Evolutionary conservation across 768 basidiomycete genomes (phyloP).

Genomic region (Boletus pseudopeckii): DNA sequence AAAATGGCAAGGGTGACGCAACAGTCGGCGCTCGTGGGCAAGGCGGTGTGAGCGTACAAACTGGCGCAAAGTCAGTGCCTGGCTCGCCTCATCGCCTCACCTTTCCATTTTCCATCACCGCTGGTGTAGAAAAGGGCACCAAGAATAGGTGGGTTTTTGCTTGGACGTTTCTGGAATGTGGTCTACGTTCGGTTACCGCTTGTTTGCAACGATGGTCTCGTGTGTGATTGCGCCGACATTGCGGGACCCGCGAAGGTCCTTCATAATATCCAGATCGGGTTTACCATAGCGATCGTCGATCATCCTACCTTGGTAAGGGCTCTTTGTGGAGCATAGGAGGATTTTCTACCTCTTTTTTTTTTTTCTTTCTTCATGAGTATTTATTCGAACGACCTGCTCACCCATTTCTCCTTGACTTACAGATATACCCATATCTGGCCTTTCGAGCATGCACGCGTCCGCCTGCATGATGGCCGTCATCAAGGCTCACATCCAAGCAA

Average conservation of each 20-base stretch:
- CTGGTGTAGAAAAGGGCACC: slow-evolving; percentile 89
- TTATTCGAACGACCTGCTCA: slow-evolving; percentile 2
- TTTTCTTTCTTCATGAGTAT: neutral
- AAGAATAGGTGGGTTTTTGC: slow-evolving; percentile 75
- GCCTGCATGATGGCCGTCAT: slow-evolving; percentile 45
- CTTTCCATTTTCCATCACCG: slow-evolving; percentile 92
- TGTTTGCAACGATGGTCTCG: too few species aligned
- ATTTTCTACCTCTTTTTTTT: neutral
- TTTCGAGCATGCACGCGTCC: slow-evolving; percentile 90
- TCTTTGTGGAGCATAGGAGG: neutral
- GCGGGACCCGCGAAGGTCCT: neutral
- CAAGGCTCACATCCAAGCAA: slow-evolving; percentile 29
- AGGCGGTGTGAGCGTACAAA: neutral
- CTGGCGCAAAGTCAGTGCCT: slow-evolving; percentile 16
- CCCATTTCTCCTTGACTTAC: neutral
- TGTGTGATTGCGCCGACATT: neutral
- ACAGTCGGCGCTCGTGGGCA: too few species aligned
- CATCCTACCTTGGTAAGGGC: neutral
- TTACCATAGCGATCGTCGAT: slow-evolving; percentile 1
- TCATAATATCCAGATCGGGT: neutral
- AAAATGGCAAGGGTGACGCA: neutral
- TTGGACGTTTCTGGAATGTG: neutral
- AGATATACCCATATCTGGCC: slow-evolving; percentile 98
- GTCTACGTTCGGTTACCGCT: too few species aligned
- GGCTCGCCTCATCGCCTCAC: slow-evolving; percentile 13